Evolutionary conservation across 768 basidiomycete genomes (phyloP).

Genomic region (Lactarius akahatsu): DNA sequence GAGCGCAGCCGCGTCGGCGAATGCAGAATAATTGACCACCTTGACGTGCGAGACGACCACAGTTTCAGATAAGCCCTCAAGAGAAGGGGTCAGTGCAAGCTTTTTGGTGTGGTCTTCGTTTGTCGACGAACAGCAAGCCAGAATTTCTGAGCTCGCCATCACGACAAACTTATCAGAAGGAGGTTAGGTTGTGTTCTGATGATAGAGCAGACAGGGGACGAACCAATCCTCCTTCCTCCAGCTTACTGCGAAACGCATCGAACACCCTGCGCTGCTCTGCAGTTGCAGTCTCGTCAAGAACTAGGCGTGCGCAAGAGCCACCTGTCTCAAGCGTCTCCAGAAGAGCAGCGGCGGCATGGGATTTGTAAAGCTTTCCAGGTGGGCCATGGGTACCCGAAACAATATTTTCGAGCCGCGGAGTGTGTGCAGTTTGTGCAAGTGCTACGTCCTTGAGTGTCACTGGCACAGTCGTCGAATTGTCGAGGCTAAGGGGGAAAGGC

Average conservation of each 20-base stretch:
- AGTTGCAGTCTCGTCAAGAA: slow-evolving; percentile 21
- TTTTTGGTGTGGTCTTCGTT: slow-evolving; percentile 23
- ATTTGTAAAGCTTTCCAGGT: slow-evolving; percentile 31
- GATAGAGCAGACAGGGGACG: not conserved
- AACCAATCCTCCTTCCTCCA: slow-evolving; percentile 26
- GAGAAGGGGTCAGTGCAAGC: slow-evolving; percentile 18
- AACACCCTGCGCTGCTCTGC: slow-evolving; percentile 19
- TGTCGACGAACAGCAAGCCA: slow-evolving; percentile 28
- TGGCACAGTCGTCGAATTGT: slow-evolving; percentile 24
- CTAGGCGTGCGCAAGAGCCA: slow-evolving; percentile 29
- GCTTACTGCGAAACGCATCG: slow-evolving; percentile 18
- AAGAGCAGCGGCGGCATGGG: slow-evolving; percentile 22
- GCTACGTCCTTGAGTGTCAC: slow-evolving; percentile 28
- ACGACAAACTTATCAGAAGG: slow-evolving; percentile 21
- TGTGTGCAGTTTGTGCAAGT: slow-evolving; percentile 2
- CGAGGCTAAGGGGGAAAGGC: slow-evolving; percentile 18
- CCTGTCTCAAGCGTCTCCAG: slow-evolving; percentile 29
- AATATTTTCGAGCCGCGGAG: slow-evolving; percentile 16
- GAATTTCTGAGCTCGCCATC: slow-evolving; percentile 23
- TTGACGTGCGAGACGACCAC: slow-evolving; percentile 30
- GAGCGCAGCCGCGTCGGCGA: slow-evolving; percentile 32
- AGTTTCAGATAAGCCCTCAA: slow-evolving; percentile 22
- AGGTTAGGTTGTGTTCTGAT: not conserved
- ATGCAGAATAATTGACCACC: slow-evolving; percentile 24
- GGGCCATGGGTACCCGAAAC: slow-evolving; percentile 24